These are phyloP conservation scores for Leptographium flavum DNA, from an alignment of 2,329 filamentous ascomycete genomes.

Conservation along the genomic window DNA sequence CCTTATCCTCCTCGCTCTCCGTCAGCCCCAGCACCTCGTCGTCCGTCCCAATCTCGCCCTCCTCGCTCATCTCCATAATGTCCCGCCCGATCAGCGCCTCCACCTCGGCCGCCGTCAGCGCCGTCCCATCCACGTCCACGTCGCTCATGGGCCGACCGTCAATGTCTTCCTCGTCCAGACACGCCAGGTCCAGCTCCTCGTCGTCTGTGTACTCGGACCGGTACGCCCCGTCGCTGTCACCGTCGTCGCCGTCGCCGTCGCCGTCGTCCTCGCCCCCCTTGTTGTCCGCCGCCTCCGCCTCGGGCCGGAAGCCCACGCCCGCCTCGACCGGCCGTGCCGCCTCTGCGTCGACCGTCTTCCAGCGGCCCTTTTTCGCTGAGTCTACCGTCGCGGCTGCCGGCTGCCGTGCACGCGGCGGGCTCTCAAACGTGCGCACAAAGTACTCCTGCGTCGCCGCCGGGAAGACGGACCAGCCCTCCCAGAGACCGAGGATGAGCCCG, in stretches of 20 bases:
- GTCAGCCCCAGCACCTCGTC: constrained; percentile 7
- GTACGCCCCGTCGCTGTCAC: constrained; percentile 10
- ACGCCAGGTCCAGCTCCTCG: constrained; percentile 33
- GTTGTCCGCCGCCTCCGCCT: constrained; percentile 10
- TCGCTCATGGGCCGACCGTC: constrained; percentile 30
- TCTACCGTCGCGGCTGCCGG: constrained; percentile 13
- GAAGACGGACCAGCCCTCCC: constrained; percentile 62
- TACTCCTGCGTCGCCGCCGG: constrained; percentile 57
- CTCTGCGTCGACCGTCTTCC: constrained; percentile 34
- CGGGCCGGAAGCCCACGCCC: neutral
- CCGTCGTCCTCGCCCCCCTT: constrained; percentile 23
- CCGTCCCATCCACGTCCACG: constrained; percentile 17
- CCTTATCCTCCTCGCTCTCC: neutral
- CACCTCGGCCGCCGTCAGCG: constrained; percentile 21
- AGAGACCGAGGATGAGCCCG: constrained; percentile 51
- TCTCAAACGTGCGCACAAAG: constrained; percentile 57
- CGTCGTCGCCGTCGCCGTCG: constrained; percentile 3
- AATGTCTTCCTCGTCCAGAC: constrained; percentile 29
- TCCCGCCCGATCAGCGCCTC: constrained; percentile 3
- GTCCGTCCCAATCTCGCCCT: constrained; percentile 11
- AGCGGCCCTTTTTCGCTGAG: constrained; percentile 24
- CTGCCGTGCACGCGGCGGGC: constrained; percentile 37
- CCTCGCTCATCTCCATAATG: constrained; percentile 10
- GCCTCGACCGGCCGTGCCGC: constrained; percentile 18
- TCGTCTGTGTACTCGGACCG: constrained; percentile 14